phyloP scores from a whole-genome alignment of 805 yeast genomes.

The Metschnikowia noctiluminum region DNA sequence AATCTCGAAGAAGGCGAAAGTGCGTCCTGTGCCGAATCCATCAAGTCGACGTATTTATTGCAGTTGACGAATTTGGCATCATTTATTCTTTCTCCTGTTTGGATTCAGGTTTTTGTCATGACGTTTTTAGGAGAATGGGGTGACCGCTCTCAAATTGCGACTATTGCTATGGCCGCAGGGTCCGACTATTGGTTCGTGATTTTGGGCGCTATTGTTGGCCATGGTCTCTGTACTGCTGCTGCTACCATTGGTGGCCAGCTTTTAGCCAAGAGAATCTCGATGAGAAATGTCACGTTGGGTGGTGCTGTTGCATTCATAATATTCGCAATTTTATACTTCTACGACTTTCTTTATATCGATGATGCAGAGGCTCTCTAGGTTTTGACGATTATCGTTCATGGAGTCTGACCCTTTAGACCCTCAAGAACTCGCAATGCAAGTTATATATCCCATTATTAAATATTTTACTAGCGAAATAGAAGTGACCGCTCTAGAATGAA shows the following conservation, averaged over 20 bases:
- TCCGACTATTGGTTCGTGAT: conserved; percentile 87
- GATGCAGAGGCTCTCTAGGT: conserved; percentile 20
- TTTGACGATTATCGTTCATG: background rate
- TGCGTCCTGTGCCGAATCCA: conserved; percentile 9
- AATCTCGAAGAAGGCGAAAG: conserved; percentile 57
- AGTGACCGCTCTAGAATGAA: background rate
- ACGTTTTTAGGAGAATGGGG: conserved; percentile 99
- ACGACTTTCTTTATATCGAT: conserved; percentile 48
- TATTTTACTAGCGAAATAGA: too few species aligned
- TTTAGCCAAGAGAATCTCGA: conserved; percentile 81
- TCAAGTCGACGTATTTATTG: conserved; percentile 20
- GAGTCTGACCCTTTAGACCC: too few species aligned
- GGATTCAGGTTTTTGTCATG: conserved; percentile 95
- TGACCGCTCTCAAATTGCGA: conserved; percentile 96
- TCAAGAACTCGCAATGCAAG: too few species aligned
- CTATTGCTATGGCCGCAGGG: conserved; percentile 98
- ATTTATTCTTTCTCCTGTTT: conserved; percentile 75
- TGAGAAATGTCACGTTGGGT: conserved; percentile 88
- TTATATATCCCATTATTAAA: too few species aligned
- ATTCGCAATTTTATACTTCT: conserved; percentile 77
- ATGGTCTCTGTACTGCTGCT: conserved; percentile 77
- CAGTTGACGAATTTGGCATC: conserved; percentile 55
- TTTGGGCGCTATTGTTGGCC: conserved; percentile 87
- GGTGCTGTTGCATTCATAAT: conserved; percentile 86
- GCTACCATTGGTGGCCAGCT: conserved; percentile 95